These are phyloP conservation scores for Dendrobium catenatum DNA, from an alignment of 106 monocot species.

Conservation along the genomic window DNA sequence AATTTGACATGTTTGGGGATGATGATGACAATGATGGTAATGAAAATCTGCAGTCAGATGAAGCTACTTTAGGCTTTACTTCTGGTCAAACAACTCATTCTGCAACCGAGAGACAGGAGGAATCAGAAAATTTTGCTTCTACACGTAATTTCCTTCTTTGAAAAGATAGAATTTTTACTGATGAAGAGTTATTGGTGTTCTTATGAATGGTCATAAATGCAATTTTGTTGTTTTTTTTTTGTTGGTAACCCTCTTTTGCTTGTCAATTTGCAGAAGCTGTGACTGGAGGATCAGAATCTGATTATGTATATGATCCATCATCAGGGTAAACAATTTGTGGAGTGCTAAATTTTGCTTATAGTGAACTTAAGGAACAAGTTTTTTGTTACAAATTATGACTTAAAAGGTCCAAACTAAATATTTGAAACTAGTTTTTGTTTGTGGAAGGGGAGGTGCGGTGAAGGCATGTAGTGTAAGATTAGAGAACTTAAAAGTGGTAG, in stretches of 20 bases:
- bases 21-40: slow-evolving; percentile 53
- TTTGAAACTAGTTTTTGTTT: too few species aligned
- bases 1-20: slow-evolving; percentile 88
- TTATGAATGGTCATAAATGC: background rate
- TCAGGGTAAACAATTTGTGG: slow-evolving; percentile 60
- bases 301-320: slow-evolving; percentile 70
- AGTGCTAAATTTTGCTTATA: background rate
- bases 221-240: background rate
- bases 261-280: slow-evolving; percentile 29
- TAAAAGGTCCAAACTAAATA: background rate
- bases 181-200: background rate
- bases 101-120: slow-evolving; percentile 19
- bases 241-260: background rate
- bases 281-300: slow-evolving; percentile 35
- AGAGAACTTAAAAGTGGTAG: background rate
- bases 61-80: slow-evolving; percentile 2
- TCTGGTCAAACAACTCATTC: slow-evolving; percentile 16
- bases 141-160: slow-evolving; percentile 22
- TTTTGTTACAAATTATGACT: background rate
- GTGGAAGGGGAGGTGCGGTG: background rate
- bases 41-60: slow-evolving; percentile 23
- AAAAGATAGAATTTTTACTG: background rate
- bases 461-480: background rate
- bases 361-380: background rate
- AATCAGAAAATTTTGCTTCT: slow-evolving; percentile 9